Conservation (phyloP, 495 filamentous ascomycete species). For the Penicillium diatomitis region DNA sequence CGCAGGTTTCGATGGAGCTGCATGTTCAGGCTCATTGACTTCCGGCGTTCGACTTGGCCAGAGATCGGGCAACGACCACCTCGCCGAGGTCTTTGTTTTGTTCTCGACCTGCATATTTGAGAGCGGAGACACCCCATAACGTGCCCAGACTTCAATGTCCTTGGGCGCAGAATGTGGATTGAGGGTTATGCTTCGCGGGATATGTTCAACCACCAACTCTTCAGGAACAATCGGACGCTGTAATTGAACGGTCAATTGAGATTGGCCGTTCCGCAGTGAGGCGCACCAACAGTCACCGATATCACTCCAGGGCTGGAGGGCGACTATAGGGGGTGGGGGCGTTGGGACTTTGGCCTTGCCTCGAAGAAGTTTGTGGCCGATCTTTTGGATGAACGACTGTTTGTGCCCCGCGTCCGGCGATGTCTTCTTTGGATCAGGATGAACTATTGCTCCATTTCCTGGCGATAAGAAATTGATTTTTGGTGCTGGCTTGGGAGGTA, state of each 20-base stretch:
- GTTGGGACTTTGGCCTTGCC: not conserved
- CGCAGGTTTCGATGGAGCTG: no score
- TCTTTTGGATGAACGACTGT: not conserved
- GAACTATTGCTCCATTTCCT: slow-evolving; percentile 26
- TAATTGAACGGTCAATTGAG: slow-evolving; percentile 32
- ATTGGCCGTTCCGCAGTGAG: slow-evolving; percentile 23
- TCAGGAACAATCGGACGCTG: slow-evolving; percentile 33
- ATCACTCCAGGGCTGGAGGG: slow-evolving; percentile 34
- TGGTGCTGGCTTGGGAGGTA: slow-evolving; percentile 4
- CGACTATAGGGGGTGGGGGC: slow-evolving; percentile 19
- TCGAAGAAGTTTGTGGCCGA: not conserved
- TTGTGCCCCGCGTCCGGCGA: slow-evolving; percentile 19
- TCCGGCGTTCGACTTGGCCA: not conserved
- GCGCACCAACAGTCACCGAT: slow-evolving; percentile 42
- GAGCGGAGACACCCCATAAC: slow-evolving; percentile 14
- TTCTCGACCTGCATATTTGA: not conserved
- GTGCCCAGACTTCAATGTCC: slow-evolving; percentile 41
- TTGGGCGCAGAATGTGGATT: slow-evolving; percentile 29
- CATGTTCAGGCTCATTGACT: not conserved
- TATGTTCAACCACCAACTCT: slow-evolving; percentile 40
- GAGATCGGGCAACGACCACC: not conserved
- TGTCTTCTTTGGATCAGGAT: slow-evolving; percentile 20
- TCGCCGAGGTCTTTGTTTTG: not conserved
- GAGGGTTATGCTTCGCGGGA: slow-evolving; percentile 25
- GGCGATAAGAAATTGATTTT: slow-evolving; percentile 32